phyloP scores from a whole-genome alignment of 73 alveolate genomes.

The Symbiodinium natans region DNA sequence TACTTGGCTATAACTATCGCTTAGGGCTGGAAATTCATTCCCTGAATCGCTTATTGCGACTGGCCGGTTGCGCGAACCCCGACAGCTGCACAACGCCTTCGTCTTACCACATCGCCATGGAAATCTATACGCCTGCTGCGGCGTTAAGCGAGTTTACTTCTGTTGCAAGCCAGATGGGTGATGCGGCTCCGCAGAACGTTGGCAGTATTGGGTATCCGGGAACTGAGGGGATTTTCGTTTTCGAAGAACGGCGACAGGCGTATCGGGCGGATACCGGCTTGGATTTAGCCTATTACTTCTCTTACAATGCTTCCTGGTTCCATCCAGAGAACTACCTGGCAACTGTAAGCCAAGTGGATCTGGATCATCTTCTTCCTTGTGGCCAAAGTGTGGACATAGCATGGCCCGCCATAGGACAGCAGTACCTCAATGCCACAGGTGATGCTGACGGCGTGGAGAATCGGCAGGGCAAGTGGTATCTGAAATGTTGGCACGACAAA shows the following conservation, averaged over 20 bases:
- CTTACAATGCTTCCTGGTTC: conserved; percentile 31
- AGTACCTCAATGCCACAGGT: conserved; percentile 27
- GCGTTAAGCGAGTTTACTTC: background rate
- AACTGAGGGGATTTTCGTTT: conserved; percentile 6
- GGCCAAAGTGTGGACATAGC: background rate
- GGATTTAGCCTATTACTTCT: conserved; percentile 24
- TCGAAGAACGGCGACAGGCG: background rate
- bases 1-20: background rate
- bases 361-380: background rate
- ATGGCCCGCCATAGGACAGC: background rate
- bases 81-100: background rate
- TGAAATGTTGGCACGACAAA: conserved; percentile 28
- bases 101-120: background rate
- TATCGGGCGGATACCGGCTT: conserved; percentile 9
- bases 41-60: background rate
- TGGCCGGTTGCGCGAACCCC: no score
- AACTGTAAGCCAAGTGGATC: background rate
- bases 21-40: background rate
- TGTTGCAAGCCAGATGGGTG: background rate
- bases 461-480: background rate
- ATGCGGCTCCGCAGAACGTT: background rate
- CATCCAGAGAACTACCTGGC: conserved; percentile 48
- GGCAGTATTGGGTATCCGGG: background rate
- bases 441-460: conserved; percentile 33
- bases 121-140: background rate